These are phyloP conservation scores for Hortaea werneckii DNA, from an alignment of 2,329 filamentous ascomycete species.

Conservation along the genomic window DNA sequence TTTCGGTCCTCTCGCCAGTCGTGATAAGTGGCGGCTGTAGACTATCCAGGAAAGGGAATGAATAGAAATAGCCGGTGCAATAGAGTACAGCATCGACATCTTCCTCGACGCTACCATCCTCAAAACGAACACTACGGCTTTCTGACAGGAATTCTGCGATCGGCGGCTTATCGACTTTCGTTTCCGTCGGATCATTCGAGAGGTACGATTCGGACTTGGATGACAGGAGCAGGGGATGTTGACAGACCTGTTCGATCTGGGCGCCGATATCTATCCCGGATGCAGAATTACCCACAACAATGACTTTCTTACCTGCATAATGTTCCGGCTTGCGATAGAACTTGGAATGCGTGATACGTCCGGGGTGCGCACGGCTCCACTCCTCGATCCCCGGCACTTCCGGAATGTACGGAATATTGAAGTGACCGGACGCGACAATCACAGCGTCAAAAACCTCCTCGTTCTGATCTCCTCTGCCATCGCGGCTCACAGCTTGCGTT, in stretches of 20 bases:
- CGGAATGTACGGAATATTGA: slow-evolving; percentile 37
- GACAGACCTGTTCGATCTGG: slow-evolving; percentile 58
- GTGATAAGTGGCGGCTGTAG: slow-evolving; percentile 50
- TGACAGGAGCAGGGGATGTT: slow-evolving; percentile 54
- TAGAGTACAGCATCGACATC: slow-evolving; percentile 71
- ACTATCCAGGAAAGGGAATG: slow-evolving; percentile 58
- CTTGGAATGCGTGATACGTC: slow-evolving; percentile 51
- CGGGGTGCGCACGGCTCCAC: slow-evolving; percentile 31
- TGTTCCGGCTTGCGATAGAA: slow-evolving; percentile 58
- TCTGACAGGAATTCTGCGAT: slow-evolving; percentile 46
- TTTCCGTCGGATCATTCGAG: slow-evolving; percentile 27
- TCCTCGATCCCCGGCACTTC: slow-evolving; percentile 30
- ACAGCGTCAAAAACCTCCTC: slow-evolving; percentile 46
- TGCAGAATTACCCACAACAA: slow-evolving; percentile 75
- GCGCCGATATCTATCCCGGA: slow-evolving; percentile 74
- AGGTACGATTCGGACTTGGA: slow-evolving; percentile 42
- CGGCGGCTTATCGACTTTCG: slow-evolving; percentile 49
- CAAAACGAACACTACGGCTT: slow-evolving; percentile 54
- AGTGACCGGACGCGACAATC: slow-evolving; percentile 39
- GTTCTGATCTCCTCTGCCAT: slow-evolving; percentile 22
- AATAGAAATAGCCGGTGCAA: slow-evolving; percentile 83
- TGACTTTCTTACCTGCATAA: slow-evolving; percentile 59
- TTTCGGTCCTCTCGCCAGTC: slow-evolving; percentile 58
- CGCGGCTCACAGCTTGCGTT: slow-evolving; percentile 25
- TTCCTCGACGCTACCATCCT: slow-evolving; percentile 53